Evolutionary conservation across 164 flowering plant species (phyloP), one percentile per base, ranked within the genome.

Genomic region (Chimonanthus praecox): DNA sequence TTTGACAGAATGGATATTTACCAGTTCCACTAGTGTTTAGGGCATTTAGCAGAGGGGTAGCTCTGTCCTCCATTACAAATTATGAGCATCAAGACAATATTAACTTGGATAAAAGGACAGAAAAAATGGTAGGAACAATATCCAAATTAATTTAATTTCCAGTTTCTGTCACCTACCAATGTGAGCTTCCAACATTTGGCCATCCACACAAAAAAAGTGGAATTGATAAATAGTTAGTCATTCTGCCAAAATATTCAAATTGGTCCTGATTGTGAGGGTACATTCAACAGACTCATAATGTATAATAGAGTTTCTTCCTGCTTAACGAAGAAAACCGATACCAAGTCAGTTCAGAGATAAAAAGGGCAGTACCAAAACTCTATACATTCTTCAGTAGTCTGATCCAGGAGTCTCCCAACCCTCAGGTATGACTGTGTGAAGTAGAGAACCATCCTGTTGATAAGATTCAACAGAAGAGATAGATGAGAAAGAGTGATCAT

Each of bases 391-490:
- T 81, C 77, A 84, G 60, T 69, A 69, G 69, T 76, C 78, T 60
- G 86, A 84, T 64, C 80, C 84, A 10, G 90, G 87, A 64, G 84
- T 83, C 20, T 88, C 89, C 80, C 84, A 82, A 6, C 75, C 70
- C 49, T 86, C 88, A 3, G 84, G 81, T 72, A 85, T 82, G 63
- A 85, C 82, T 11, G 78, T 69, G 76, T 82, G 86, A 67, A 85
- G 83, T 11, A 83, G 20, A 64, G 74, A 76, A 6, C 80, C 78
- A 49, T 84, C 83, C 6, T 74, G 78, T 7, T 75, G 68, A 71
- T 33, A 48, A 1, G 83, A 77, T 33, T 73, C 83, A 13, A 58
- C 5, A 21, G 84, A 83, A 58, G 79, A 75, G 9, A 64, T 47
- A 3, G 85, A 74, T 6, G 85, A 80, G 45, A 64, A 68, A n/a